These are phyloP conservation scores for Medicago arabica DNA, from an alignment of 306 rosid species.

Conservation along the genomic window DNA sequence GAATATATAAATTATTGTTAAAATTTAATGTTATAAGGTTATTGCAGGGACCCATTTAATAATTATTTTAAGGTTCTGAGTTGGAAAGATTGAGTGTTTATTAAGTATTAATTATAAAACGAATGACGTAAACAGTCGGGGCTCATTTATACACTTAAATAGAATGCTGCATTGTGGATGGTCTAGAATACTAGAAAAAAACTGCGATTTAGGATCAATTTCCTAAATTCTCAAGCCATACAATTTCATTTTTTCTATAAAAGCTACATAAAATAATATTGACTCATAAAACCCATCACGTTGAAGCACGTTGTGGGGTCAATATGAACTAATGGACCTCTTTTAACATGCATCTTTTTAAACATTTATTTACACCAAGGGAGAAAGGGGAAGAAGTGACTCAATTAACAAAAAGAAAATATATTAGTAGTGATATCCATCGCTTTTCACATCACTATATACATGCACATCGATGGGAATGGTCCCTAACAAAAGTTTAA, in stretches of 20 bases:
- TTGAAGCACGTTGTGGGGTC: constrained; percentile 80
- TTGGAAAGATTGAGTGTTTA: too few species aligned
- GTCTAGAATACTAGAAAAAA: too few species aligned
- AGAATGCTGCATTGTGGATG: too few species aligned
- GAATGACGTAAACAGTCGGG: too few species aligned
- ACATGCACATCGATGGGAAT: constrained; percentile 32
- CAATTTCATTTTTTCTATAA: constrained; percentile 19
- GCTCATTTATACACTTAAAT: too few species aligned
- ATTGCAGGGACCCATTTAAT: too few species aligned
- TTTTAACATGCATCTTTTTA: constrained; percentile 25
- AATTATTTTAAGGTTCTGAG: too few species aligned
- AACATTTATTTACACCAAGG: background rate
- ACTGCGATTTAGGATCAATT: background rate
- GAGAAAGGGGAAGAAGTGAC: background rate
- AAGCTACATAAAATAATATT: constrained; percentile 46
- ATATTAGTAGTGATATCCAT: constrained; percentile 31
- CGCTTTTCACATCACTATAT: background rate
- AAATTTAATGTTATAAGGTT: too few species aligned
- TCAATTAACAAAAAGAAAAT: too few species aligned
- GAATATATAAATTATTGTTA: too few species aligned
- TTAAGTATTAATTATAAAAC: too few species aligned
- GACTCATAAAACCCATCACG: constrained; percentile 67
- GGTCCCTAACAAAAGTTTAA: constrained; percentile 49
- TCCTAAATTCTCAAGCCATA: constrained; percentile 33
- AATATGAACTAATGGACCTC: constrained; percentile 50